Percentiles rank a stretch among this genome's conserved stretches.
phyloP scores from a whole-genome alignment of 768 basidiomycete species.

The Coprinellus aureogranulatus region DNA sequence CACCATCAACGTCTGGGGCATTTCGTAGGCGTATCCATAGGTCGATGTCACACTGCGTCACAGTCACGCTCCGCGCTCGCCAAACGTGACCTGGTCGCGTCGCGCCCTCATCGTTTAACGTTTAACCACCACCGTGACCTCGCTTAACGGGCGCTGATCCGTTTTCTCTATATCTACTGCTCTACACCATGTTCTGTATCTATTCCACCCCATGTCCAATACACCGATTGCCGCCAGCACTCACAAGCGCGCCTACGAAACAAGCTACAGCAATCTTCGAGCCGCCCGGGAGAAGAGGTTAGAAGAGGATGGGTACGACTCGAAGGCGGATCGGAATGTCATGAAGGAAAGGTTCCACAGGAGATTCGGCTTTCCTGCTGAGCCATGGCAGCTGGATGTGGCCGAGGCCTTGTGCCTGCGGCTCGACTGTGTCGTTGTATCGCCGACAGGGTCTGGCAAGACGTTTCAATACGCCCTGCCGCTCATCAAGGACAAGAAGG shows the following conservation, averaged over 20 bases:
- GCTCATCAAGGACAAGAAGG: constrained; percentile 20
- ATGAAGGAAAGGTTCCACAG: neutral
- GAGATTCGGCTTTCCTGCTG: constrained; percentile 16
- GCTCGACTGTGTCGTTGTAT: constrained; percentile 31
- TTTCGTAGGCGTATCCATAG: constrained; percentile 7
- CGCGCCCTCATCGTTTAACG: neutral
- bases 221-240: neutral
- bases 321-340: constrained; percentile 11
- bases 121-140: neutral
- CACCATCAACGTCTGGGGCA: constrained; percentile 22
- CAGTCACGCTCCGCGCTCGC: neutral
- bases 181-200: neutral
- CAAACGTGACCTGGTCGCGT: neutral
- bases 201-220: neutral
- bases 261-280: neutral
- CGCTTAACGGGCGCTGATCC: neutral
- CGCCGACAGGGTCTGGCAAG: constrained; percentile 38
- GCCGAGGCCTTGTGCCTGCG: constrained; percentile 32
- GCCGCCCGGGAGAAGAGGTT: constrained; percentile 9
- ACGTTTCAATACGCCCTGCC: constrained; percentile 37
- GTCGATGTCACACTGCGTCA: constrained; percentile 8
- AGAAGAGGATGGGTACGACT: constrained; percentile 15
- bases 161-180: neutral
- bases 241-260: neutral
- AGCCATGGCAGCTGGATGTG: constrained; percentile 40